Evolutionary conservation across 192 early-diverging fungal species (phyloP).

Genomic region (Paraglomus brasilianum): DNA sequence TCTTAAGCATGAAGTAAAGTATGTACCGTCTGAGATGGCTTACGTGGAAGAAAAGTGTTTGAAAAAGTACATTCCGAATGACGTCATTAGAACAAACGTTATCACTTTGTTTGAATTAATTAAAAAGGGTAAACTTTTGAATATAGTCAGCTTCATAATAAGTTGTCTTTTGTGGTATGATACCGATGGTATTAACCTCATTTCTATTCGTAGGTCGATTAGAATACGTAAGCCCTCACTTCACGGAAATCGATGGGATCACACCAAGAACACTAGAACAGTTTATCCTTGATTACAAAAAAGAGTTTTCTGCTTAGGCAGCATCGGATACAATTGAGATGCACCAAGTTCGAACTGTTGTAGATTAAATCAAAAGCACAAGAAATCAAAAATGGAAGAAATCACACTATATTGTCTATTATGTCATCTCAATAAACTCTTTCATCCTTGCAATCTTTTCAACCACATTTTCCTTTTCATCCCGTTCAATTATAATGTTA

Average conservation of each 20-base stretch:
- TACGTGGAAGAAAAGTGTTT: conserved; percentile 12
- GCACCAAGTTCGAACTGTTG: too few relatives aligned
- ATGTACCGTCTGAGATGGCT: conserved; percentile 2
- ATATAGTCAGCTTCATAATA: too few relatives aligned
- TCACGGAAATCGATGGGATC: conserved; percentile 16
- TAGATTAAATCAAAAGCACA: too few relatives aligned
- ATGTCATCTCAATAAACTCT: too few relatives aligned
- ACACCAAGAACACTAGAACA: conserved; percentile 16
- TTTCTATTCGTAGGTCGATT: neutral
- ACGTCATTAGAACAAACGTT: neutral
- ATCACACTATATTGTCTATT: too few relatives aligned
- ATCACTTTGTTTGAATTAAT: conserved; percentile 14
- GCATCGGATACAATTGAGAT: too few relatives aligned
- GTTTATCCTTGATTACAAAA: conserved; percentile 20
- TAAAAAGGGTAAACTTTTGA: conserved; percentile 7
- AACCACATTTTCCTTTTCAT: too few relatives aligned
- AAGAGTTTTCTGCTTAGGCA: neutral
- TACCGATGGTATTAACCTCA: too few relatives aligned
- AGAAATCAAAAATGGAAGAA: too few relatives aligned
- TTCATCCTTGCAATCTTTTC: too few relatives aligned
- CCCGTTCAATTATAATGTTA: too few relatives aligned
- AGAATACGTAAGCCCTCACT: conserved; percentile 19
- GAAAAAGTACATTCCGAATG: neutral
- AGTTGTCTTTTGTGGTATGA: too few relatives aligned
- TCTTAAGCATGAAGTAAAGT: conserved; percentile 10